Conservation (phyloP, 108 stramenopile genomes). For the Skeletonema potamos region DNA sequence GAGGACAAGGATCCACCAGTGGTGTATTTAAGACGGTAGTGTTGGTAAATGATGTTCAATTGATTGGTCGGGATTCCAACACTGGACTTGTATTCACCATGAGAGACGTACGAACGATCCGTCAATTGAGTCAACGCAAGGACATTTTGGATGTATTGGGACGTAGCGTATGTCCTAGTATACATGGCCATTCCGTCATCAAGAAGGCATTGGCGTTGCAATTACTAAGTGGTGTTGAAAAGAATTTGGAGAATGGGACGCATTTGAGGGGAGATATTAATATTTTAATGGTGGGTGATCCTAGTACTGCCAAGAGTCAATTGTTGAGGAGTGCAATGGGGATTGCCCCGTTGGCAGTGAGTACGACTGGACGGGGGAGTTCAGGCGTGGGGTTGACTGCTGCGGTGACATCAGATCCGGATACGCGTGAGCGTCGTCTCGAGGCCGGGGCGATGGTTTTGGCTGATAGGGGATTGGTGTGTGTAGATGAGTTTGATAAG, state of each 20-base stretch:
- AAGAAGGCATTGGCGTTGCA: slow-evolving; percentile 96
- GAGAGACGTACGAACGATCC: slow-evolving; percentile 83
- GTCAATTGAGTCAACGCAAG: slow-evolving; percentile 66
- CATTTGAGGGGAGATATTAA: slow-evolving; percentile 99
- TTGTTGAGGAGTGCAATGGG: slow-evolving; percentile 93
- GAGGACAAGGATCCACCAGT: slow-evolving; percentile 48
- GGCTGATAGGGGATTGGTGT: slow-evolving; percentile 97
- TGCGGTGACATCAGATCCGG: slow-evolving; percentile 97
- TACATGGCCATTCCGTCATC: slow-evolving; percentile 96
- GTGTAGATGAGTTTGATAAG: slow-evolving; percentile 97
- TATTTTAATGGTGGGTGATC: slow-evolving; percentile 99
- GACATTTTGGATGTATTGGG: slow-evolving; percentile 85
- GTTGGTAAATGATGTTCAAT: slow-evolving; percentile 92
- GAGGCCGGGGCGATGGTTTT: slow-evolving; percentile 99
- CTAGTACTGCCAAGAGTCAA: slow-evolving; percentile 98
- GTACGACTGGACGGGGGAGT: slow-evolving; percentile 95
- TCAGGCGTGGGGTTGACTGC: slow-evolving; percentile 99
- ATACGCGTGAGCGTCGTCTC: slow-evolving; percentile 94
- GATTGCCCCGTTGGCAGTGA: slow-evolving; percentile 89
- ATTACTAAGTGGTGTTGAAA: slow-evolving; percentile 91
- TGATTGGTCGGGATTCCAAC: slow-evolving; percentile 85
- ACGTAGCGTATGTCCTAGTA: slow-evolving; percentile 92
- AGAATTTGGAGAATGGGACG: slow-evolving; percentile 97
- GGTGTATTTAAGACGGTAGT: slow-evolving; percentile 95
- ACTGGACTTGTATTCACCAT: slow-evolving; percentile 74